Evolutionary conservation across 352 stramenopile genomes (phyloP).

Genomic region (Globisporangium spinosum): DNA sequence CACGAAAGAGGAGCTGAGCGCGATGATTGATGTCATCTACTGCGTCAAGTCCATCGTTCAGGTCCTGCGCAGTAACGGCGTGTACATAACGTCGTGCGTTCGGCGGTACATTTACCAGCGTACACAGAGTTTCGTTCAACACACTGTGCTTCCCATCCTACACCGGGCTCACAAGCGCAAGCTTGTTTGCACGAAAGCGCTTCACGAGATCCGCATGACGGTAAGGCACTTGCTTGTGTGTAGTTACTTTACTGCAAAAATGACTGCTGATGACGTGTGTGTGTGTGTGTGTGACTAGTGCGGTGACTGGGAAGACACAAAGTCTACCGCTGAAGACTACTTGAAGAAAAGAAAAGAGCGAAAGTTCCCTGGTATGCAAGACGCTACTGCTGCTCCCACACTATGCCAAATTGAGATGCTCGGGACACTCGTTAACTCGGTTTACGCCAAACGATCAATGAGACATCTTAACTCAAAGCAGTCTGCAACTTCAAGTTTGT

Average conservation of each 20-base stretch:
- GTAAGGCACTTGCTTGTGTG: conserved; percentile 26
- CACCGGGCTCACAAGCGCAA: conserved; percentile 87
- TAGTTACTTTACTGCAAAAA: not conserved
- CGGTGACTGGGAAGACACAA: conserved; percentile 49
- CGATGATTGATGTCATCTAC: conserved; percentile 61
- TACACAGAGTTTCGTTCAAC: conserved; percentile 73
- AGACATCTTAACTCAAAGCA: conserved; percentile 52
- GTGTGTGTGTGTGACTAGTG: conserved; percentile 26
- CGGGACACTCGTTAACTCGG: conserved; percentile 44
- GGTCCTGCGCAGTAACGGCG: conserved; percentile 32
- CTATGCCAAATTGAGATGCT: conserved; percentile 53
- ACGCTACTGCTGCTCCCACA: conserved; percentile 26
- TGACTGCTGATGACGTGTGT: not conserved
- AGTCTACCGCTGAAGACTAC: conserved; percentile 38
- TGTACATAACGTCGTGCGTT: conserved; percentile 37
- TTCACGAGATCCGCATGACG: conserved; percentile 68
- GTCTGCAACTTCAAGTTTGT: conserved; percentile 27
- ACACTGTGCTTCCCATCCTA: conserved; percentile 68
- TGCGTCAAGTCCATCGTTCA: conserved; percentile 65
- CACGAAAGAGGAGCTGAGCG: conserved; percentile 43
- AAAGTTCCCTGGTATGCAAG: conserved; percentile 31
- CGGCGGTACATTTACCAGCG: conserved; percentile 54
- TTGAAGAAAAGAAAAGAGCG: conserved; percentile 51
- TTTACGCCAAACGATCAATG: conserved; percentile 65
- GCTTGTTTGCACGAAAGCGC: conserved; percentile 46